Conservation (phyloP, 1,284 basidiomycete species). For the Microbotryomycetes sp. region DNA sequence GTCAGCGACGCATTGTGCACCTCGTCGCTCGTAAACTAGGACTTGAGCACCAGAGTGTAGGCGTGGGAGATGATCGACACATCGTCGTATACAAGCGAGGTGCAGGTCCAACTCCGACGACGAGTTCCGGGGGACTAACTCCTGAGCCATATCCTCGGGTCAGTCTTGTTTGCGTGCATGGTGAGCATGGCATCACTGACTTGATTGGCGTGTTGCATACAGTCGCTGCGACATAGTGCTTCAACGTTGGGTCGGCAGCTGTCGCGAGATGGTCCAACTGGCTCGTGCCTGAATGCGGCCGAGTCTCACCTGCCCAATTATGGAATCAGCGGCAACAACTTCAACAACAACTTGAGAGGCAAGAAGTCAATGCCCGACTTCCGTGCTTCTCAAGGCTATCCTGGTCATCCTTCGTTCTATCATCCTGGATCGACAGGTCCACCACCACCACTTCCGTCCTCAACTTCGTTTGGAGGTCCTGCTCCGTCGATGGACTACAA, state of each 20-base stretch:
- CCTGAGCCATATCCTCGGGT: conserved; percentile 8
- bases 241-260: conserved; percentile 65
- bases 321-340: too few species aligned
- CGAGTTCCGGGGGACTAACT: background rate
- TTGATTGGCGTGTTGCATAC: conserved; percentile 35
- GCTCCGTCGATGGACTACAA: too few species aligned
- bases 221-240: conserved; percentile 52
- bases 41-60: conserved; percentile 87
- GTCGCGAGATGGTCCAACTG: conserved; percentile 56
- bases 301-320: conserved; percentile 2
- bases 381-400: conserved; percentile 22
- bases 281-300: conserved; percentile 5
- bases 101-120: background rate
- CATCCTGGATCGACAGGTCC: background rate
- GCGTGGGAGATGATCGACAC: conserved; percentile 84
- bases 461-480: too few species aligned
- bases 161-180: conserved; percentile 25
- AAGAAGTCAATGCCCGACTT: conserved; percentile 89
- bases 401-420: conserved; percentile 39
- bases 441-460: background rate
- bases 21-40: conserved; percentile 92
- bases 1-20: conserved; percentile 88
- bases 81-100: conserved; percentile 73
- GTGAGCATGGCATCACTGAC: conserved; percentile 16
- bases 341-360: conserved; percentile 60